Percentiles rank a stretch among this genome's conserved stretches.
These are phyloP conservation scores for Stachybotrys chartarum DNA, from an alignment of 2,329 filamentous ascomycete species.

Conservation along the genomic window DNA sequence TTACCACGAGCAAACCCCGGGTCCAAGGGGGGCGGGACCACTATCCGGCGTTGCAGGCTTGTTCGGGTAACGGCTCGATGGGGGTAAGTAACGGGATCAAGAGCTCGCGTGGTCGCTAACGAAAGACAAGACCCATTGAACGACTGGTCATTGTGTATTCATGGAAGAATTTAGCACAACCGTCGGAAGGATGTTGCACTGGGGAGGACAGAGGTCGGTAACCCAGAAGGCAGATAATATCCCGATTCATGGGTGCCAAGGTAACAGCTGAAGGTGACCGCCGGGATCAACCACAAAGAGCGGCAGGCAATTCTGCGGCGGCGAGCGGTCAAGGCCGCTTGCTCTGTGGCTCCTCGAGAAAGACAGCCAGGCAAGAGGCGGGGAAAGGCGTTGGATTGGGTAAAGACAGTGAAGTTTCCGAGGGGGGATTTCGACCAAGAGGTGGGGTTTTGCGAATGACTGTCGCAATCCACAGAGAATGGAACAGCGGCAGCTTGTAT, in stretches of 20 bases:
- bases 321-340: background rate
- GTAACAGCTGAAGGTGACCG: background rate
- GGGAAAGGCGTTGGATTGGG: background rate
- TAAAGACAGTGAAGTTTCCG: background rate
- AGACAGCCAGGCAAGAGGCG: background rate
- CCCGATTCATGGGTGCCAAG: background rate
- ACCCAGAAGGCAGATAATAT: background rate
- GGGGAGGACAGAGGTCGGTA: background rate
- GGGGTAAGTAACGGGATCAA: background rate
- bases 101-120: background rate
- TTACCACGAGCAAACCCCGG: background rate
- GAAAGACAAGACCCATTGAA: background rate
- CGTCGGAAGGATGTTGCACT: background rate
- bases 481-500: background rate
- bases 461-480: background rate
- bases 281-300: background rate
- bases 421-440: background rate
- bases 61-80: background rate
- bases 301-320: background rate
- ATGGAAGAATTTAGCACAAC: background rate
- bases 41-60: background rate
- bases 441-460: background rate
- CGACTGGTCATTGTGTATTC: background rate
- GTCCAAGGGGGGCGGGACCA: background rate
- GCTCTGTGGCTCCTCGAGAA: background rate